These are phyloP conservation scores for Kluyveromyces sp. DNA, from an alignment of 1,139 yeast species.

Conservation along the genomic window DNA sequence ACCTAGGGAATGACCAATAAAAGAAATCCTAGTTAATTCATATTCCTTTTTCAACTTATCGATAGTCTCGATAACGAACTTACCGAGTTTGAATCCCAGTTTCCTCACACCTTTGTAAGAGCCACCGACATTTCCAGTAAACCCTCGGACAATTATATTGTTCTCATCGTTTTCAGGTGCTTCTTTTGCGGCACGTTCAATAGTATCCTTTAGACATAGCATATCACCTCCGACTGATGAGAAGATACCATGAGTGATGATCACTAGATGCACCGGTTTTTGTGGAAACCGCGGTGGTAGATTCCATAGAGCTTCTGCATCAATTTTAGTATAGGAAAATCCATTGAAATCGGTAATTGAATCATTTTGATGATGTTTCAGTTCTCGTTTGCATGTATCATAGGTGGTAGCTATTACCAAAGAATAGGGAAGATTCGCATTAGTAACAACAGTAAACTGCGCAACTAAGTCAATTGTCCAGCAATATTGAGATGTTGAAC, in stretches of 20 bases:
- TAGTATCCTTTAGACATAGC: conserved; percentile 52
- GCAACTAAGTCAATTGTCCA: conserved; percentile 55
- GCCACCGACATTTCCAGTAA: conserved; percentile 50
- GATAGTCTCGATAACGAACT: conserved; percentile 44
- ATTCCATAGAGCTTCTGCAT: conserved; percentile 50
- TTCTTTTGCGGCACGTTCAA: conserved; percentile 33
- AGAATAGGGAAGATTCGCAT: conserved; percentile 30
- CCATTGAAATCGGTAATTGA: conserved; percentile 6
- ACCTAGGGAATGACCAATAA: conserved; percentile 60
- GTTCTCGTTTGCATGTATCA: conserved; percentile 12
- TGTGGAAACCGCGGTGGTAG: conserved; percentile 35
- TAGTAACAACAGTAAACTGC: conserved; percentile 41
- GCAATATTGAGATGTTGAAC: conserved; percentile 28
- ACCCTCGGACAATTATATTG: conserved; percentile 52
- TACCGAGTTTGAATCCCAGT: conserved; percentile 53
- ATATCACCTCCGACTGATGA: conserved; percentile 58
- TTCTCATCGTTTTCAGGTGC: conserved; percentile 21
- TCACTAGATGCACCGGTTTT: conserved; percentile 50
- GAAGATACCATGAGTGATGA: conserved; percentile 60
- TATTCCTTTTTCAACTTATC: conserved; percentile 30
- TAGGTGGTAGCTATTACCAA: conserved; percentile 26
- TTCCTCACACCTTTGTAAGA: conserved; percentile 57
- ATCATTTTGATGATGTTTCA: neutral
- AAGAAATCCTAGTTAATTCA: conserved; percentile 45
- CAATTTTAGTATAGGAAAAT: conserved; percentile 34